Base-by-base conservation (phyloP, 73 alveolate species). In the Diophrys sp. region DNA sequence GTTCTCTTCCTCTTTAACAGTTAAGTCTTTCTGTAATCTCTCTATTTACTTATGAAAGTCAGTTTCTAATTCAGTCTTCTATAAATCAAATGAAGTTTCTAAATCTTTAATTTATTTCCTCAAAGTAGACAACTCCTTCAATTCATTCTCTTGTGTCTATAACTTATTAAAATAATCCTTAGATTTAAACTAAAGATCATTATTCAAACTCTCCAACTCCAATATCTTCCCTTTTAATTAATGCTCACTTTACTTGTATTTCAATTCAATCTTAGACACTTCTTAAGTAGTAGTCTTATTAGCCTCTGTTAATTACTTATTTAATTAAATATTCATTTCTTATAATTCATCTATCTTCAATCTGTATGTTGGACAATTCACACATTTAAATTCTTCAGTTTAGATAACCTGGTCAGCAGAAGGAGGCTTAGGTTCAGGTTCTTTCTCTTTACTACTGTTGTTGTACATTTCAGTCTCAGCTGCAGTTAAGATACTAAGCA, bases 391-490 rank as follows among this genome's bases (percentile, higher is more conserved):
- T 23, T 31, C 54, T n/a, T 62, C 30, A 25, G 32, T 23, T 25
- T 25, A 23, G 8, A 2, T 2, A 14, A 2, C 54, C 44, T 2
- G 24, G 75, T 28, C 56, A 2, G 1, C 26, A 44, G 23, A 68
- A 2, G 23, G 56, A 26, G 44, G 8, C 55, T n/a, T 68, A 11
- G 5, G 18, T 68, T 8, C 31, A 14, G 26, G 5, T 62, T 14
- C 33, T 23, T n/a, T 62, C n/a, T 62, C 31, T 25, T 62, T 14
- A 23, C 75, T 54, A 1, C 82, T 25, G 33, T 56, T 72, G 73
- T 80, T 75, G 32, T 80, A 80, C 82, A 72, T 80, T 25, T 71
- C 89, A 27, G 83, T 80, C 72, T 80, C 89, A 23, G 89, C 89
- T 24, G 89, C 89, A 23, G 89, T 80, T 24, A 80, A 29, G 1